A percentile compares a stretch with the other conserved stretches of the same genome.
Evolutionary conservation across 2,329 filamentous ascomycete species (phyloP).

Genomic region (Paradendryphiella salina): DNA sequence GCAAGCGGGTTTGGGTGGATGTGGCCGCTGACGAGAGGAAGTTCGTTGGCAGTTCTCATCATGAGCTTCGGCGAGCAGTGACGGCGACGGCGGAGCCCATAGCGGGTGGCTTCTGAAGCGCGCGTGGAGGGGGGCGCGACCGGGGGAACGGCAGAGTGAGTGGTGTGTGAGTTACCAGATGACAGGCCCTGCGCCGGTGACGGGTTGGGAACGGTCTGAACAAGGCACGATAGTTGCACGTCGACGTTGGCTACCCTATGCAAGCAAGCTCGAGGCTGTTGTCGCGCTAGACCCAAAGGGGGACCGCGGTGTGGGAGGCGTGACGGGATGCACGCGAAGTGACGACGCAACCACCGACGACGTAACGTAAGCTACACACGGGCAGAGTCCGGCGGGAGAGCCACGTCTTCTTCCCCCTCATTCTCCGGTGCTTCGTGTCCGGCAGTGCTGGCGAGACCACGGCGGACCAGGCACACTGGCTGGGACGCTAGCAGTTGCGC

Average conservation of each 20-base stretch:
- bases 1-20: constrained; percentile 35
- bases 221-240: not conserved
- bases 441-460: too few relatives aligned
- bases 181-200: not conserved
- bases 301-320: constrained; percentile 23
- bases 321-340: not conserved
- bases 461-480: too few relatives aligned
- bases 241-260: not conserved
- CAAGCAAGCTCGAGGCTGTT: constrained; percentile 3
- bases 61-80: constrained; percentile 28
- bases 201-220: not conserved
- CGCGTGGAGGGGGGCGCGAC: not conserved
- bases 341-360: not conserved
- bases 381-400: too few relatives aligned
- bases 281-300: constrained; percentile 16
- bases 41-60: constrained; percentile 39
- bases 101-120: constrained; percentile 25
- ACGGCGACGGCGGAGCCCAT: constrained; percentile 38
- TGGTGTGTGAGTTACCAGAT: not conserved
- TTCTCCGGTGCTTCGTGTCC: too few relatives aligned
- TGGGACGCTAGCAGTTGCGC: too few relatives aligned
- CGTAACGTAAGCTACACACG: too few relatives aligned
- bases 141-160: not conserved
- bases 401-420: too few relatives aligned
- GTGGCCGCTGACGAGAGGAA: constrained; percentile 29